Conservation (phyloP, 352 stramenopile genomes). For the Globisporangium nodosum region DNA sequence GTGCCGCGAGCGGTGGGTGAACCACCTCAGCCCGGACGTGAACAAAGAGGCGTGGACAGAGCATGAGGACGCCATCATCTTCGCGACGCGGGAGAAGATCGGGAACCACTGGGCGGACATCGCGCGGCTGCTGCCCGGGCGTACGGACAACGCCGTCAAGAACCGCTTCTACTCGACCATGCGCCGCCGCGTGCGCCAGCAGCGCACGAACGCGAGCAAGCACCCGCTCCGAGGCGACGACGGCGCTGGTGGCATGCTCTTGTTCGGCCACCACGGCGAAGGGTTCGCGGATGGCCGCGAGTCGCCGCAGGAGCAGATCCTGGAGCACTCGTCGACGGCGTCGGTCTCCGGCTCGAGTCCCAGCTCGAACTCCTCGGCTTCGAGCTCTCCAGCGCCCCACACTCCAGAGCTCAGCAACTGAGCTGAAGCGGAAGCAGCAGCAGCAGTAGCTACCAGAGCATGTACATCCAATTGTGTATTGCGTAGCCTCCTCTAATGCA, state of each 20-base stretch:
- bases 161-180: conserved; percentile 91
- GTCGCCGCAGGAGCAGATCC: background rate
- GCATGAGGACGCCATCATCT: conserved; percentile 90
- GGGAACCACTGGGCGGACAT: conserved; percentile 98
- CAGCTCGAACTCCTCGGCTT: conserved; percentile 19
- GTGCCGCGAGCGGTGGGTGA: conserved; percentile 96
- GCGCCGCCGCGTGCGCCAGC: conserved; percentile 52
- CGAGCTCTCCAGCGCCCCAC: conserved; percentile 10
- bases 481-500: no score
- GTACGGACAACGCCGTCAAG: conserved; percentile 97
- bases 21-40: conserved; percentile 94
- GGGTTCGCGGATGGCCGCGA: background rate
- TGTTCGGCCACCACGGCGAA: no score
- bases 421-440: no score
- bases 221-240: background rate
- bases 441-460: no score
- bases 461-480: no score
- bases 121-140: conserved; percentile 90
- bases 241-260: no score
- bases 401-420: background rate
- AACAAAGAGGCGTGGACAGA: conserved; percentile 92
- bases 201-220: conserved; percentile 20
- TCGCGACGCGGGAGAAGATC: conserved; percentile 63
- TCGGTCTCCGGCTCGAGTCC: conserved; percentile 8
- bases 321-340: conserved; percentile 4